A percentile compares a stretch with the other conserved stretches of the same genome.
Evolutionary conservation across 2,329 filamentous ascomycete species (phyloP).

Genomic region (Sclerotiophoma versabilis): DNA sequence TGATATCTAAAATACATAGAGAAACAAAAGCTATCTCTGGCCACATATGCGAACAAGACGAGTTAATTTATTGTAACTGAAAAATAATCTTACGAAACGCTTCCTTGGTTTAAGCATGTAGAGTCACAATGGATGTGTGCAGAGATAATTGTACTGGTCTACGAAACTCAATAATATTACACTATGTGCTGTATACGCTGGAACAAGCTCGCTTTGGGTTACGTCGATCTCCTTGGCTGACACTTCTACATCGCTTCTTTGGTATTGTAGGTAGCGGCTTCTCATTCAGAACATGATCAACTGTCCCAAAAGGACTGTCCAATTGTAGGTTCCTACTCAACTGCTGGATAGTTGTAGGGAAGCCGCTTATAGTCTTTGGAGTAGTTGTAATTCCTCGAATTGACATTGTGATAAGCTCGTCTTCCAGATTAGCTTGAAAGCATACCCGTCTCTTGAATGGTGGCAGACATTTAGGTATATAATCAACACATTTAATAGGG

Average conservation of each 20-base stretch:
- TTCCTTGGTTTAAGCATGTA: too few relatives aligned
- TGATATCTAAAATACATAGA: too few relatives aligned
- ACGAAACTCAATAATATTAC: background rate
- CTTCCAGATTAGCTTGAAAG: background rate
- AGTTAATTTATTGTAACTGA: too few relatives aligned
- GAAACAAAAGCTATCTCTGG: too few relatives aligned
- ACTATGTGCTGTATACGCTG: background rate
- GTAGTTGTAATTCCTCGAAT: background rate
- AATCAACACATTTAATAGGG: background rate
- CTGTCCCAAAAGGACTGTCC: constrained; percentile 12
- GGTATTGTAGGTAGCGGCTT: constrained; percentile 10
- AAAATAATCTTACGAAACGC: too few relatives aligned
- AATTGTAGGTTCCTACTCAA: background rate
- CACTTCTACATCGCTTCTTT: background rate
- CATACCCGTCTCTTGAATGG: background rate
- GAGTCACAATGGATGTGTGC: background rate
- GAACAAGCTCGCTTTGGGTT: background rate
- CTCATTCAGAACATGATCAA: constrained; percentile 6
- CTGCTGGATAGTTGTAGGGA: background rate
- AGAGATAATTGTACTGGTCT: background rate
- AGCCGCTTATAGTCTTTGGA: background rate
- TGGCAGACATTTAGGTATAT: background rate
- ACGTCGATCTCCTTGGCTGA: background rate
- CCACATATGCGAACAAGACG: too few relatives aligned
- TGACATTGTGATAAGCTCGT: background rate